Evolutionary conservation across 257 asterid species (phyloP).

Genomic region (Striga asiatica): DNA sequence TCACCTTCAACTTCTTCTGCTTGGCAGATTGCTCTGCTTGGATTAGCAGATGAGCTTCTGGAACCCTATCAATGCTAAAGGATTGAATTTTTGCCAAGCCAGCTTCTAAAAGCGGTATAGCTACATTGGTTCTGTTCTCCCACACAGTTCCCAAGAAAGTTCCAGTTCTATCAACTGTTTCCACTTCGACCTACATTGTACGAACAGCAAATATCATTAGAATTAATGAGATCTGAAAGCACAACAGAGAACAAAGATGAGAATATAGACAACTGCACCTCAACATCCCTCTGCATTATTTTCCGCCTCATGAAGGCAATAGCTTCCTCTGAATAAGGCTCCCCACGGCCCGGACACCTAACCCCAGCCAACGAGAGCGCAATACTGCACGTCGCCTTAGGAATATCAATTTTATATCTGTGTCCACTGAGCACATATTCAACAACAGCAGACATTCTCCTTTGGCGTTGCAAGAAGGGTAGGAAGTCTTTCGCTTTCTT

Average conservation of each 20-base stretch:
- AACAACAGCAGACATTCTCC: constrained; percentile 89
- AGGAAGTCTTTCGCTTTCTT: constrained; percentile 85
- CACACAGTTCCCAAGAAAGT: constrained; percentile 91
- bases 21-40: constrained; percentile 95
- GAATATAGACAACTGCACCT: constrained; percentile 34
- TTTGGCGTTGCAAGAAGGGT: constrained; percentile 78
- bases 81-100: constrained; percentile 89
- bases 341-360: constrained; percentile 96
- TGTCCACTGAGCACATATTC: constrained; percentile 98
- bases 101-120: constrained; percentile 74
- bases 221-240: constrained; percentile 2
- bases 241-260: not conserved
- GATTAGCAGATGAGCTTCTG: constrained; percentile 71
- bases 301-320: constrained; percentile 94
- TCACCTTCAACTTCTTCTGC: constrained; percentile 85
- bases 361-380: constrained; percentile 95
- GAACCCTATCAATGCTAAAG: constrained; percentile 73
- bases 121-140: constrained; percentile 73
- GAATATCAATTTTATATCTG: constrained; percentile 71
- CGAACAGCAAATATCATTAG: not conserved
- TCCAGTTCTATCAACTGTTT: constrained; percentile 93
- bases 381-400: constrained; percentile 88
- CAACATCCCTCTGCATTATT: constrained; percentile 99
- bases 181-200: constrained; percentile 66
- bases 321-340: constrained; percentile 89